phyloP scores from a whole-genome alignment of 2,329 filamentous ascomycete species.

The Xylaria hypoxylon region DNA sequence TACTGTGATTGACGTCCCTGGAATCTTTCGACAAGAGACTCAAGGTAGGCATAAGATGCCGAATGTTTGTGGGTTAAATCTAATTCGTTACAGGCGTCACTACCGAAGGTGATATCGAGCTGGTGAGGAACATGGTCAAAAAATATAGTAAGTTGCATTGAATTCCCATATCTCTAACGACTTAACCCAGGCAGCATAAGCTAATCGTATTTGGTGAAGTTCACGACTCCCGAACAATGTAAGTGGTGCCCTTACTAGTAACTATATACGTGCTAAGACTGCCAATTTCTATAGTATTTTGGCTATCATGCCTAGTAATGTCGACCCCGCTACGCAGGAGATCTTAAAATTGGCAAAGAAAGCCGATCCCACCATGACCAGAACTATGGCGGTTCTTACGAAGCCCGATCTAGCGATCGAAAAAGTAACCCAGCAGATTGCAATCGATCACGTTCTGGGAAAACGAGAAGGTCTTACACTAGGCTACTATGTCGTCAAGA shows the following conservation, averaged over 20 bases:
- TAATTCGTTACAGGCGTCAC: slow-evolving; percentile 52
- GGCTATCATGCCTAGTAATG: slow-evolving; percentile 53
- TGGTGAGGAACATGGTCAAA: slow-evolving; percentile 62
- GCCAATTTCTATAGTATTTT: slow-evolving; percentile 42
- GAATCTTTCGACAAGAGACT: slow-evolving; percentile 60
- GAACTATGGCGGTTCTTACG: slow-evolving; percentile 56
- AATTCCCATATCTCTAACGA: background rate
- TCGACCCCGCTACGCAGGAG: slow-evolving; percentile 55
- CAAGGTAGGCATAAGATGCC: slow-evolving; percentile 44
- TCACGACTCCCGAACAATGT: slow-evolving; percentile 59
- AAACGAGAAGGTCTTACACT: slow-evolving; percentile 57
- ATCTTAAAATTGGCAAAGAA: slow-evolving; percentile 54
- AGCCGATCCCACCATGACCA: slow-evolving; percentile 47
- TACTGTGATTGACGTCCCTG: slow-evolving; percentile 66
- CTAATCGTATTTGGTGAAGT: slow-evolving; percentile 45
- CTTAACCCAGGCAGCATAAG: background rate
- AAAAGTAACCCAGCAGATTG: slow-evolving; percentile 51
- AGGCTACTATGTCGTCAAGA: slow-evolving; percentile 63
- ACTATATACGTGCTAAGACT: background rate
- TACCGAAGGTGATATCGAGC: slow-evolving; percentile 57
- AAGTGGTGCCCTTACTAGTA: slow-evolving; percentile 27
- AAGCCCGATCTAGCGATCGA: slow-evolving; percentile 66
- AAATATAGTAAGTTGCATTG: slow-evolving; percentile 53
- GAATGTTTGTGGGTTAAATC: background rate
- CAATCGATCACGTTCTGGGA: slow-evolving; percentile 57